phyloP scores from a whole-genome alignment of 106 monocot species.

The Dendrobium catenatum region DNA sequence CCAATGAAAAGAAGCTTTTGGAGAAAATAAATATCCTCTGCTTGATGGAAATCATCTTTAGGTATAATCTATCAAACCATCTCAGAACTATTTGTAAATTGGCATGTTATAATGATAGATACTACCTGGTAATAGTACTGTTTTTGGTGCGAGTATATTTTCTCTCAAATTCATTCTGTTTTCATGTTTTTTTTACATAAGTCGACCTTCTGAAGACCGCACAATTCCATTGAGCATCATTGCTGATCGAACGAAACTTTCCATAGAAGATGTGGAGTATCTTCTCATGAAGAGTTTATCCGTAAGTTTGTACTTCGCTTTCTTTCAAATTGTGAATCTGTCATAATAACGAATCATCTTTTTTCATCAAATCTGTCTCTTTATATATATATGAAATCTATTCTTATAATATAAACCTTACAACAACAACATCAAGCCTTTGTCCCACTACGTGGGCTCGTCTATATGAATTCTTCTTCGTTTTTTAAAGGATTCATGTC shows the following conservation, averaged over 20 bases:
- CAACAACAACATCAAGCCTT: too few relatives aligned
- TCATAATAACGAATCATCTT: background rate
- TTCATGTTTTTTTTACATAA: slow-evolving; percentile 23
- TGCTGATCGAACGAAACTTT: slow-evolving; percentile 80
- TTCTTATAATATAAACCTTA: background rate
- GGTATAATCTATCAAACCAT: slow-evolving; percentile 28
- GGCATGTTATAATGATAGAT: background rate
- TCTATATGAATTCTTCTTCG: too few relatives aligned
- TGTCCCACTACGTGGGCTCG: too few relatives aligned
- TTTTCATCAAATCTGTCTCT: background rate
- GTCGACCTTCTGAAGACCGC: slow-evolving; percentile 89
- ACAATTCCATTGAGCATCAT: slow-evolving; percentile 85
- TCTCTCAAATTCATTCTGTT: background rate
- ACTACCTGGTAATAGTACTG: background rate
- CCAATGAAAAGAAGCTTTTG: slow-evolving; percentile 77
- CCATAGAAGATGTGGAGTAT: slow-evolving; percentile 86
- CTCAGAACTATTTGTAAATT: background rate
- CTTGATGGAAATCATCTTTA: slow-evolving; percentile 97
- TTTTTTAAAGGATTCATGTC: too few relatives aligned
- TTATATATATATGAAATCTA: background rate
- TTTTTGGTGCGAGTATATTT: background rate
- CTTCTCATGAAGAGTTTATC: slow-evolving; percentile 98
- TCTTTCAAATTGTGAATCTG: background rate
- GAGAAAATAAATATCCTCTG: slow-evolving; percentile 97
- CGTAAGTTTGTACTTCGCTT: slow-evolving; percentile 34